phyloP scores from a whole-genome alignment of 257 asterid genomes.

The Nicotiana tomentosiformis region DNA sequence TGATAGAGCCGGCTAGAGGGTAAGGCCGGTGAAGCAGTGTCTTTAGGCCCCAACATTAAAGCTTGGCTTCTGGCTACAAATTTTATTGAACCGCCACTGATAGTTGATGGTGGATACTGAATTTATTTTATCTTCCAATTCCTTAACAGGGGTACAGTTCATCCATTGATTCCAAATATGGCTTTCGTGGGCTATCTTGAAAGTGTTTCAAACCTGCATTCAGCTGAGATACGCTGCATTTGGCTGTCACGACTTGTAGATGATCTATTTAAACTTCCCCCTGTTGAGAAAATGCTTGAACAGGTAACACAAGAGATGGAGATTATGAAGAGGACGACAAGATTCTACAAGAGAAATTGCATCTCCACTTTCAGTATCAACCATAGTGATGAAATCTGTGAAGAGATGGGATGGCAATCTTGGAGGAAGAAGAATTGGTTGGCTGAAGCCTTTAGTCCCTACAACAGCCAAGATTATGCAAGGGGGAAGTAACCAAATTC shows the following conservation, averaged over 20 bases:
- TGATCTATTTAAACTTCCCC: slow-evolving; percentile 56
- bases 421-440: slow-evolving; percentile 82
- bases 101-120: neutral
- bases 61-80: no score
- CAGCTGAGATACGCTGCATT: slow-evolving; percentile 84
- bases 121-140: neutral
- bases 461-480: slow-evolving; percentile 71
- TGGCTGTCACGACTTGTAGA: slow-evolving; percentile 68
- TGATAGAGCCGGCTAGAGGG: no score
- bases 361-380: slow-evolving; percentile 88
- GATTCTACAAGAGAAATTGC: slow-evolving; percentile 83
- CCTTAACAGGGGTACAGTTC: slow-evolving; percentile 66
- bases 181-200: slow-evolving; percentile 83
- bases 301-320: slow-evolving; percentile 65
- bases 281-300: slow-evolving; percentile 51
- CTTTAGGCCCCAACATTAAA: no score
- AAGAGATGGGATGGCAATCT: slow-evolving; percentile 87
- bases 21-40: no score
- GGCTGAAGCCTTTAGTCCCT: slow-evolving; percentile 81
- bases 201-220: slow-evolving; percentile 85
- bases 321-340: slow-evolving; percentile 64
- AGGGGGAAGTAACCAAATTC: slow-evolving; percentile 20
- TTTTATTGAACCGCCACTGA: no score
- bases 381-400: slow-evolving; percentile 77
- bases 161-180: slow-evolving; percentile 82